Base-by-base conservation (phyloP, 306 rosid species). In the Carpinus fangiana region DNA sequence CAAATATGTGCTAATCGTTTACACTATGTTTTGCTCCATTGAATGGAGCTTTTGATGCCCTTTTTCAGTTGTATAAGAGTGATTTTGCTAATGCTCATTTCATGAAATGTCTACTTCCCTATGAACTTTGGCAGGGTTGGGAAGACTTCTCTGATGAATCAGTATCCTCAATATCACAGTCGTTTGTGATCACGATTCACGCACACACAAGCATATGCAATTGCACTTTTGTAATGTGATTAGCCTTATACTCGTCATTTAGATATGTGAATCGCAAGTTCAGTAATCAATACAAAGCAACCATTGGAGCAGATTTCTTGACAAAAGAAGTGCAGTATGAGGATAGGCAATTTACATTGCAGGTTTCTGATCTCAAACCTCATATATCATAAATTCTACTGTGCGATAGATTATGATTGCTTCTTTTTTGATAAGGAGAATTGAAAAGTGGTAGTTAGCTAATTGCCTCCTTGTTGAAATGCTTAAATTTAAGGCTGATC, bases 321-420 rank as follows among this genome's bases (percentile, higher is more conserved):
- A 88, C 92, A 16, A 88, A 88, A 89, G 92, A 88, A 86, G 88
- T 88, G 78, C 89, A 84, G 36, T 82, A 84, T 80, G 92, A 88
- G 41, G 90, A 88, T 70, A 88, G 90, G 76, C 76, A 79, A 45
- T 86, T 88, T 81, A 88, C 92, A 47, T 80, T 88, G 81, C 92
- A 86, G 89, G 72, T 66, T 66, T 66, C 9, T 66, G 7, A 38
- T 66, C 72, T 41, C 72, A 66, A 66, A 66, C 13, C 72, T 17
- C 12, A 38, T 4, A 10, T 66, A 85, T 82, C 36, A n/a, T n/a
- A n/a, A n/a, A n/a, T n/a, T n/a, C n/a, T n/a, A n/a, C n/a, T n/a
- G n/a, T n/a, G n/a, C n/a, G 8, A 9, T 59, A 9, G 21, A 0
- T 59, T 59, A 21, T 23, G 65, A 2, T n/a, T 50, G 43, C 4